Conservation (phyloP, 148 eudicot species). For the Rhododendron molle region DNA sequence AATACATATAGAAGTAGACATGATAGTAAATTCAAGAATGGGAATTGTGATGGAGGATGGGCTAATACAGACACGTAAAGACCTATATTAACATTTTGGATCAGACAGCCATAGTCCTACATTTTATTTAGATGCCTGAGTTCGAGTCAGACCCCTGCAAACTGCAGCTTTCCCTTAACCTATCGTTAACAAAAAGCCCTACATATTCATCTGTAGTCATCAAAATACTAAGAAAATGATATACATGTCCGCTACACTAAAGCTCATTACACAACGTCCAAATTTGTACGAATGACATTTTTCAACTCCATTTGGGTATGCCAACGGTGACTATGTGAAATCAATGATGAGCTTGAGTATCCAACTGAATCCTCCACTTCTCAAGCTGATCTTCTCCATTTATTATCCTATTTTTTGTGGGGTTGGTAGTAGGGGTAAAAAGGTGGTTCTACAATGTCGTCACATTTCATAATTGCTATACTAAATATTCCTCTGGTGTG, state of each 20-base stretch:
- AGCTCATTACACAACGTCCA: background rate
- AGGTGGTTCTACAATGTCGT: background rate
- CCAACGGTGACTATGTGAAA: background rate
- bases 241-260: background rate
- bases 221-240: background rate
- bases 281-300: background rate
- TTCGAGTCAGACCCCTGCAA: background rate
- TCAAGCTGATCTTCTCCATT: background rate
- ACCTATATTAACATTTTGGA: background rate
- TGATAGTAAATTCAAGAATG: background rate
- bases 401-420: background rate
- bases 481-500: background rate
- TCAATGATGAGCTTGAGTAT: background rate
- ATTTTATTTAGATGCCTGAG: background rate
- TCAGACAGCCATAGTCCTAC: background rate
- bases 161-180: background rate
- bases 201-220: background rate
- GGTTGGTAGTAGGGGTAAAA: background rate
- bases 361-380: slow-evolving; percentile 4
- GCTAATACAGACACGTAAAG: background rate
- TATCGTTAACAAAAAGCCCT: background rate
- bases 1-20: background rate
- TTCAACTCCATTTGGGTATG: background rate
- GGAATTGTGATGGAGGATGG: background rate
- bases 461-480: background rate